Evolutionary conservation across 2,329 filamentous ascomycete species (phyloP), one percentile per base, ranked within the genome.

Genomic region (Lecanicillium sp.): DNA sequence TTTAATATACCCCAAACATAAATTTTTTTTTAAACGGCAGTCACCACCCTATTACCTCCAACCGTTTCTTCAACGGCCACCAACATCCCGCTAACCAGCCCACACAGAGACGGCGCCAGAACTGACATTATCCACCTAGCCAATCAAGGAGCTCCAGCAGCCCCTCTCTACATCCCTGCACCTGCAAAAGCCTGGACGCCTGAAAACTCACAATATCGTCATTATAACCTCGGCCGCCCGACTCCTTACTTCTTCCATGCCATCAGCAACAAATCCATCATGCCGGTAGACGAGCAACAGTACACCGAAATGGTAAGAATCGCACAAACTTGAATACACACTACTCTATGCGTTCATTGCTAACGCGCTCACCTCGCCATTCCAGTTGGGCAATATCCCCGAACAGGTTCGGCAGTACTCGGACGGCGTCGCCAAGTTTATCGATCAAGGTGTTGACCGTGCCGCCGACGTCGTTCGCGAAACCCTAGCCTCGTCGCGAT

Each of bases 221-320:
- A 43, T 37, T 27, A 9, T 20, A 4, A 33, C 25, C 14, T 17
- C 19, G 16, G 25, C 14, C 18, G n/a, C 33, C 22, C 19, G 14
- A 16, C 40, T 35, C 30, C 40, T 40, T 38, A 33, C 25, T 31
- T 15, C 29, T 17, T 31, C 34, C 46, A 51, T 43, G 45, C 34
- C 30, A 40, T 33, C 13, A 17, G 12, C 46, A 41, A 32, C 40
- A 34, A 30, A 43, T 36, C 37, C 56, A 73, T 55, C 48, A 90
- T 90, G 85, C 82, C 84, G 48, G 78, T 76, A 56, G 83, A 89
- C 57, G 83, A 87, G 56, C 80, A 86, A 64, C 79, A 83, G 52
- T 83, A 89, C 55, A 65, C 87, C 48, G 83, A 87, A 62, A 71
- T 83, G 56, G 84, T 89, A 65, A 69, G 80, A 27, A n/a, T n/a